phyloP scores from a whole-genome alignment of 176 grass and related monocot species.

The Olyra latifolia region DNA sequence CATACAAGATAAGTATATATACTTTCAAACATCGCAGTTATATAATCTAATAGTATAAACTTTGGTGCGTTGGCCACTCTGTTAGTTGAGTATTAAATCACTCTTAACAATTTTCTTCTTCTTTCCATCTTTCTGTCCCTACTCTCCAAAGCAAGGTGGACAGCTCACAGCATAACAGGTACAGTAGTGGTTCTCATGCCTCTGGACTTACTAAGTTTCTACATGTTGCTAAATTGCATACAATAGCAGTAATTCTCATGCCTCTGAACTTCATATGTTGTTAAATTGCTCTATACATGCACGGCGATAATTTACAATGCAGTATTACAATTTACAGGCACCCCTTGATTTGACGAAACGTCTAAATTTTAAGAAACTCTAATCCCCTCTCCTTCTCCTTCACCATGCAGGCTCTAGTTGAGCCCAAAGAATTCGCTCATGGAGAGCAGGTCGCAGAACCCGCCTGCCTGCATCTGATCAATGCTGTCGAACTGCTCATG shows the following conservation, averaged over 20 bases:
- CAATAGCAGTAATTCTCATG: background rate
- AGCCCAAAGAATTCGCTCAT: conserved; percentile 53
- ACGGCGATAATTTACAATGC: conserved; percentile 52
- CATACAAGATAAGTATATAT: too few species aligned
- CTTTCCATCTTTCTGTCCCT: conserved; percentile 16
- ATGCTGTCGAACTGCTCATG: conserved; percentile 57
- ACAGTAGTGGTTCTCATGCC: too few species aligned
- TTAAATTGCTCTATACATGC: conserved; percentile 32
- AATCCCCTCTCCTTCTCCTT: background rate
- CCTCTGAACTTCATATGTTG: conserved; percentile 7
- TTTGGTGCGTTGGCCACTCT: too few species aligned
- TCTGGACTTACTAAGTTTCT: too few species aligned
- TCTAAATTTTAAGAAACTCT: conserved; percentile 10
- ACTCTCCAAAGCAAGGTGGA: conserved; percentile 15
- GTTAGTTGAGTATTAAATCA: too few species aligned
- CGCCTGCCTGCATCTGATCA: conserved; percentile 42
- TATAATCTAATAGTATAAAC: too few species aligned
- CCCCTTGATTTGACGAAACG: conserved; percentile 14
- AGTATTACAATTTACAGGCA: conserved; percentile 13
- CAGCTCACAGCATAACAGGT: background rate
- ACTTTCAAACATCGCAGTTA: too few species aligned
- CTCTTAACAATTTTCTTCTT: background rate
- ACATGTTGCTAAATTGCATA: background rate
- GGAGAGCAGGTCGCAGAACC: conserved; percentile 61
- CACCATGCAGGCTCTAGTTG: conserved; percentile 27